phyloP scores from a whole-genome alignment of 441 rosid species.

The Pelargonium citronellum region DNA sequence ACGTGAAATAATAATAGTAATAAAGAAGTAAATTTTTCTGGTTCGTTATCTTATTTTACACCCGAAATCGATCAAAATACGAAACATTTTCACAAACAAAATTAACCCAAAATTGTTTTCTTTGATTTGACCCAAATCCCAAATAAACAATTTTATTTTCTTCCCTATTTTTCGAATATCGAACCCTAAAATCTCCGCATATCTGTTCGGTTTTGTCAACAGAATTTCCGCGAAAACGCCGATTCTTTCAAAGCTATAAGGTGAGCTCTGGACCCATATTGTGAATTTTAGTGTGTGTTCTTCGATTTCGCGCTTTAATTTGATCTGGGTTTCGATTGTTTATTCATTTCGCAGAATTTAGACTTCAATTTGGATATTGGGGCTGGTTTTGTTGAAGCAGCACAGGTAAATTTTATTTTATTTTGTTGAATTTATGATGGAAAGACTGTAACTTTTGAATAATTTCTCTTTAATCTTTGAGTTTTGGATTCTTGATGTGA shows the following conservation, averaged over 20 bases:
- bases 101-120: not conserved
- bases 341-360: not conserved
- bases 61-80: too few relatives aligned
- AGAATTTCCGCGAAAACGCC: constrained; percentile 4
- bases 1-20: too few relatives aligned
- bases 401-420: not conserved
- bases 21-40: too few relatives aligned
- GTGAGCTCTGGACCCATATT: constrained; percentile 6
- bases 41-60: too few relatives aligned
- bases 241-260: constrained; percentile 1
- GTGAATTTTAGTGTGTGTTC: not conserved
- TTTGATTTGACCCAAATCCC: constrained; percentile 1
- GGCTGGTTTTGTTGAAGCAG: constrained; percentile 9
- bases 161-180: not conserved
- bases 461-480: not conserved
- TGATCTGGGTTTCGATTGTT: constrained; percentile 7
- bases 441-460: not conserved
- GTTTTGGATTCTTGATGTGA: not conserved
- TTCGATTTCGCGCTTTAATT: not conserved
- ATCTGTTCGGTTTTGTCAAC: not conserved
- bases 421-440: not conserved
- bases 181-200: constrained; percentile 4
- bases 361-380: not conserved
- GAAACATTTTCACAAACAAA: too few relatives aligned
- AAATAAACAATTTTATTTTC: not conserved